A percentile compares a stretch with the other conserved stretches of the same genome.
Evolutionary conservation across 2,329 filamentous ascomycete species (phyloP).

Genomic region (Fonsecaea multimorphosa): DNA sequence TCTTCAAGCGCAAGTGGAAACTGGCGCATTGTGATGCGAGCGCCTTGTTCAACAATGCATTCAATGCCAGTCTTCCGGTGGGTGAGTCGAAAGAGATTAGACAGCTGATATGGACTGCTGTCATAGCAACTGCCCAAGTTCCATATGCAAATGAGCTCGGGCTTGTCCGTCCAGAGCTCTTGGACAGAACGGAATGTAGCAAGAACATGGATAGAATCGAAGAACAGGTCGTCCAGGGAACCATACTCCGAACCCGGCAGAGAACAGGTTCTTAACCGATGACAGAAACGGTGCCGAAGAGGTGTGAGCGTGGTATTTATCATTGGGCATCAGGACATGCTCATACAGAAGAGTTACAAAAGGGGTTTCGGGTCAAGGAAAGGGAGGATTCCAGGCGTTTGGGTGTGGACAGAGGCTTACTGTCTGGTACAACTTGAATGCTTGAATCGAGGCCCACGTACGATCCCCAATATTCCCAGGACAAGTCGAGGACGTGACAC

Average conservation of each 20-base stretch:
- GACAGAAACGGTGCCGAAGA: conserved; percentile 25
- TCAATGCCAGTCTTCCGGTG: conserved; percentile 18
- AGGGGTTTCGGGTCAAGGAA: conserved; percentile 10
- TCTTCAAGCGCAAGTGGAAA: not conserved
- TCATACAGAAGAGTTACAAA: conserved; percentile 14
- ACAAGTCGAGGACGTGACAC: conserved; percentile 17
- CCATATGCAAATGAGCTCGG: conserved; percentile 20
- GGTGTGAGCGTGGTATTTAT: conserved; percentile 22
- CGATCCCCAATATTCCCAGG: not conserved
- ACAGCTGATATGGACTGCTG: conserved; percentile 33
- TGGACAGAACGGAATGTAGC: conserved; percentile 7
- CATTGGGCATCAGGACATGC: conserved; percentile 14
- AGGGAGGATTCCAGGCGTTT: conserved; percentile 15
- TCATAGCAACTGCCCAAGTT: conserved; percentile 28
- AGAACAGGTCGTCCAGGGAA: conserved; percentile 17
- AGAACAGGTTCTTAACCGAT: conserved; percentile 11
- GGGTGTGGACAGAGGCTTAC: conserved; percentile 10
- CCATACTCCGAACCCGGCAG: not conserved
- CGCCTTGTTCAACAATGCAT: conserved; percentile 27
- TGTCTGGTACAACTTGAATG: conserved; percentile 22
- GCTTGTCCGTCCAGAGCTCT: not conserved
- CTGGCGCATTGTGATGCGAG: conserved; percentile 11
- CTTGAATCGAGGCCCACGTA: conserved; percentile 14
- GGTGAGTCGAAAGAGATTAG: conserved; percentile 34
- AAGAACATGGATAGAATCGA: not conserved